Percentiles rank a stretch among this genome's conserved stretches.
These are phyloP conservation scores for Sextonia rubra DNA, from an alignment of 164 flowering plant genomes.

Conservation along the genomic window DNA sequence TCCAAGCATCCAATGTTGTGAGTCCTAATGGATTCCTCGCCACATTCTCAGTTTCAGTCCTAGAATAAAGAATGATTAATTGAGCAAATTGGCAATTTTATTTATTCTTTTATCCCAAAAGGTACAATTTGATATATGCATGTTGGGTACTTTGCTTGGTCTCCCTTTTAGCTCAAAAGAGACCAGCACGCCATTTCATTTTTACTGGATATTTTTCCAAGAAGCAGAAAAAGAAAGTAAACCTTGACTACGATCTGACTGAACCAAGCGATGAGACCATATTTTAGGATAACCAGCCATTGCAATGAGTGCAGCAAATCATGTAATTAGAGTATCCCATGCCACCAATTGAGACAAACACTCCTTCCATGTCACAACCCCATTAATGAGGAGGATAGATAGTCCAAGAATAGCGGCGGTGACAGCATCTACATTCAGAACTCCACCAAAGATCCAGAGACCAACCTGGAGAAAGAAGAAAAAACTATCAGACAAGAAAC, in stretches of 20 bases:
- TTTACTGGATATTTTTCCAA: background rate
- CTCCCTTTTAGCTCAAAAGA: background rate
- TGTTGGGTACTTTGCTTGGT: background rate
- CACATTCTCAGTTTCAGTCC: no score
- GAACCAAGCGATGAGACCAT: conserved; percentile 91
- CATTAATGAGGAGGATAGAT: conserved; percentile 75
- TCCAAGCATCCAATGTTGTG: no score
- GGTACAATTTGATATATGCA: background rate
- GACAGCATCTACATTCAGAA: conserved; percentile 77
- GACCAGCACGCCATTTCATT: background rate
- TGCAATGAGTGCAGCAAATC: conserved; percentile 98
- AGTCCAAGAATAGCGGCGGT: conserved; percentile 95
- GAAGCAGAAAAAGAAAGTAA: conserved; percentile 16
- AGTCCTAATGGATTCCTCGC: no score
- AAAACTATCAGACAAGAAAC: background rate
- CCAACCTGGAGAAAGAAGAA: conserved; percentile 54
- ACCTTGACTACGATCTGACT: conserved; percentile 91
- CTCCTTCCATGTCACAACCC: conserved; percentile 98
- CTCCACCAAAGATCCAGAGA: conserved; percentile 87
- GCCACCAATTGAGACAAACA: conserved; percentile 82
- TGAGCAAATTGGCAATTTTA: no score
- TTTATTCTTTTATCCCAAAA: no score
- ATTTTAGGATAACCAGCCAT: conserved; percentile 97
- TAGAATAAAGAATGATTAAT: no score
- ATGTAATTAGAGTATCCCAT: conserved; percentile 94